Percentiles rank a stretch among this genome's conserved stretches.
Evolutionary conservation across 2,329 filamentous ascomycete species (phyloP).

Genomic region (Hypoxylon sp.): DNA sequence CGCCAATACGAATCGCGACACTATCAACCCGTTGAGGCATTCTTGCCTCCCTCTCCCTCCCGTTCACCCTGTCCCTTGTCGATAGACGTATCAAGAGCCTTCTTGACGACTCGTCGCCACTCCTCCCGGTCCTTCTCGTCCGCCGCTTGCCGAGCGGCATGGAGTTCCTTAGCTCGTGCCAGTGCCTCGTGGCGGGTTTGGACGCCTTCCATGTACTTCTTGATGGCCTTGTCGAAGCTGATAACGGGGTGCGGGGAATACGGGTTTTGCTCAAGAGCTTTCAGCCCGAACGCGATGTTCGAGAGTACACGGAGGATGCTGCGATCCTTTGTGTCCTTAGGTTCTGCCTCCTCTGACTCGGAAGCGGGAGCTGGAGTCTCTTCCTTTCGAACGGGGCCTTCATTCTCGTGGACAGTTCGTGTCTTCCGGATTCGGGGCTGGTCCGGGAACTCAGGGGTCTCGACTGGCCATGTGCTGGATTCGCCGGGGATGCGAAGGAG

Average conservation of each 20-base stretch:
- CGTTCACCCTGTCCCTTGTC: background rate
- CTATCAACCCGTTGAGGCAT: background rate
- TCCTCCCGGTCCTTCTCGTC: background rate
- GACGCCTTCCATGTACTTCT: constrained; percentile 8
- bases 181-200: background rate
- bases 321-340: background rate
- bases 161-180: background rate
- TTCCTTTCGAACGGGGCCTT: background rate
- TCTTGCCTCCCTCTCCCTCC: background rate
- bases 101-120: background rate
- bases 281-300: background rate
- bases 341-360: background rate
- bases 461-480: constrained; percentile 29
- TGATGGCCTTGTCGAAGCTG: constrained; percentile 1
- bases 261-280: background rate
- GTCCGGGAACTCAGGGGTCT: background rate
- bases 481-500: constrained; percentile 31
- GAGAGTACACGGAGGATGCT: background rate
- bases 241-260: background rate
- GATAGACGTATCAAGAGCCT: background rate
- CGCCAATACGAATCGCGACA: background rate
- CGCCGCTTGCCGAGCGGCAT: background rate
- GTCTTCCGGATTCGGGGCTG: constrained; percentile 18
- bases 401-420: background rate
- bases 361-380: background rate